Evolutionary conservation across 2,329 filamentous ascomycete genomes (phyloP).

Genomic region (Nemania sp.): DNA sequence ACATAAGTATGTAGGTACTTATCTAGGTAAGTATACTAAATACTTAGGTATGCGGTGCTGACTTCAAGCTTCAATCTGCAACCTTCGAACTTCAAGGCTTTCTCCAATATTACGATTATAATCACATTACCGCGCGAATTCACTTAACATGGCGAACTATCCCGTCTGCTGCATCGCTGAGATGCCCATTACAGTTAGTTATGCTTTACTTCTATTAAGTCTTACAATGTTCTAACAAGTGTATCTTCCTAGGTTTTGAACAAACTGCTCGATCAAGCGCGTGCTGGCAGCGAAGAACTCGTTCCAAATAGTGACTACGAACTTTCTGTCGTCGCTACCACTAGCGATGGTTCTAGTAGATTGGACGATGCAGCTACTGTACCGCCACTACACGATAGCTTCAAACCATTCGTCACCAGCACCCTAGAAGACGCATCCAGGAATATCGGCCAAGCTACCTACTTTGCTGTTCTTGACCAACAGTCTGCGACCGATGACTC

Average conservation of each 20-base stretch:
- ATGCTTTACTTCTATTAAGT: background rate
- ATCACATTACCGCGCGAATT: slow-evolving; percentile 8
- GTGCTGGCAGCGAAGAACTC: slow-evolving; percentile 52
- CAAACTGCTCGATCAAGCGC: slow-evolving; percentile 45
- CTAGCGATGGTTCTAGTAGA: slow-evolving; percentile 9
- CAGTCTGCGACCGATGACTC: slow-evolving; percentile 12
- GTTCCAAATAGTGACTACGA: slow-evolving; percentile 23
- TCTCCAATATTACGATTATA: background rate
- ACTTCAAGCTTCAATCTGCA: background rate
- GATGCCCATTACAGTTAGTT: slow-evolving; percentile 52
- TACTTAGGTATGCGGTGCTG: no score
- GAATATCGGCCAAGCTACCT: background rate
- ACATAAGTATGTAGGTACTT: no score
- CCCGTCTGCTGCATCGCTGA: slow-evolving; percentile 47
- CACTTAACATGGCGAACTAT: slow-evolving; percentile 46
- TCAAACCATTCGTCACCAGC: slow-evolving; percentile 15
- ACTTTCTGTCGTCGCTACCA: slow-evolving; percentile 1
- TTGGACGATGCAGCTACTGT: background rate
- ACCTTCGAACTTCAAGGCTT: background rate
- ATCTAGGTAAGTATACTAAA: no score
- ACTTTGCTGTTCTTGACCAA: slow-evolving; percentile 24
- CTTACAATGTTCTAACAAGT: background rate
- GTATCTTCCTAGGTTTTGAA: slow-evolving; percentile 15
- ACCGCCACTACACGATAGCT: slow-evolving; percentile 12
- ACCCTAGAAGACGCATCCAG: slow-evolving; percentile 17